Conservation (phyloP, 1,284 basidiomycete species). For the Sporisorium sorghi region DNA sequence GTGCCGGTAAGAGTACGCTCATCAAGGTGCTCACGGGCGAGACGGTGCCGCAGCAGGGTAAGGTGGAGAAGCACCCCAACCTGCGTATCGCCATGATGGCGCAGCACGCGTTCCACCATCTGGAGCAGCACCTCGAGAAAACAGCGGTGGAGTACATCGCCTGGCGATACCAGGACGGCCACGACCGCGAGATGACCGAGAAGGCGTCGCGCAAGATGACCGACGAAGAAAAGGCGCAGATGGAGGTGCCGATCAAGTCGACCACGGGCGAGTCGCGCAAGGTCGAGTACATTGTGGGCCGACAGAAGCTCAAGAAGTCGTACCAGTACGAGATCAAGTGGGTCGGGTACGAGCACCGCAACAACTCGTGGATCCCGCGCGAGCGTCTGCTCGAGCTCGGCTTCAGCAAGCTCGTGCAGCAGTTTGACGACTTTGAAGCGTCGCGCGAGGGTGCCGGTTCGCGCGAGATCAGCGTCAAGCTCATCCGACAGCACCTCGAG, state of each 20-base stretch:
- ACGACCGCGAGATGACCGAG: conserved; percentile 94
- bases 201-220: conserved; percentile 88
- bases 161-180: conserved; percentile 99
- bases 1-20: conserved; percentile 78
- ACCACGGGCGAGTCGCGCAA: conserved; percentile 91
- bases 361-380: conserved; percentile 93
- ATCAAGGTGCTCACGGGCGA: conserved; percentile 97
- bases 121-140: conserved; percentile 69
- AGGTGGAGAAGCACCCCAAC: conserved; percentile 94
- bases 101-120: conserved; percentile 76
- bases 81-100: conserved; percentile 97
- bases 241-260: conserved; percentile 90
- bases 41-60: conserved; percentile 89
- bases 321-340: conserved; percentile 98
- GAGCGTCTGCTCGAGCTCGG: conserved; percentile 89
- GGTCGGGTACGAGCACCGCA: conserved; percentile 90
- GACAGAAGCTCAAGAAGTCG: conserved; percentile 93
- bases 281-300: conserved; percentile 89
- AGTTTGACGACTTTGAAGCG: conserved; percentile 96
- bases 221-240: conserved; percentile 83
- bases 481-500: conserved; percentile 68
- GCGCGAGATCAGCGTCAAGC: conserved; percentile 75
- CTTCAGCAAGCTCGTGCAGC: conserved; percentile 89
- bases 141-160: conserved; percentile 72
- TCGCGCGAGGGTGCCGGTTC: conserved; percentile 76